phyloP scores from a whole-genome alignment of 129 eudicot species.

The Erigeron canadensis region DNA sequence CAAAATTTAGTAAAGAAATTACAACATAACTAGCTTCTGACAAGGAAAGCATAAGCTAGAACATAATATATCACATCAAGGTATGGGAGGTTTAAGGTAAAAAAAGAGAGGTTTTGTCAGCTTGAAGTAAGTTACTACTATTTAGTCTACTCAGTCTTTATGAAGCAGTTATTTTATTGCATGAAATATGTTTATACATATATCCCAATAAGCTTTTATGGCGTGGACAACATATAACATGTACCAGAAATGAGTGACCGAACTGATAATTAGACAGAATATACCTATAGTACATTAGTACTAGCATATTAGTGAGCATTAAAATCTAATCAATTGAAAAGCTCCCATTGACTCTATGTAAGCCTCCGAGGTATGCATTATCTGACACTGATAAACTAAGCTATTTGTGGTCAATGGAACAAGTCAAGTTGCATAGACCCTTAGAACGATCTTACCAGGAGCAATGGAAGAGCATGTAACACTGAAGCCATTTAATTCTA shows the following conservation, averaged over 20 bases:
- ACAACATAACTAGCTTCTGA: not conserved
- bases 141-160: not conserved
- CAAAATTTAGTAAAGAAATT: not conserved
- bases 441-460: no score
- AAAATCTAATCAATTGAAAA: no score
- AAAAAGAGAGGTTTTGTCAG: not conserved
- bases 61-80: slow-evolving; percentile 6
- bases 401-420: no score
- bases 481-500: no score
- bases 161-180: slow-evolving; percentile 8
- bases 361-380: no score
- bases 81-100: slow-evolving; percentile 1
- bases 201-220: slow-evolving; percentile 12
- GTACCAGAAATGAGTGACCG: not conserved
- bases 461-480: no score
- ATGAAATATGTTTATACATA: not conserved
- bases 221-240: not conserved
- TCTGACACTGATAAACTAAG: no score
- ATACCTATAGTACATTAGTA: not conserved
- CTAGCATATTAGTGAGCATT: no score
- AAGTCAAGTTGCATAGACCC: no score
- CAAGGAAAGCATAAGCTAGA: slow-evolving; percentile 8
- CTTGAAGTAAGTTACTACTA: slow-evolving; percentile 9
- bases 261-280: not conserved
- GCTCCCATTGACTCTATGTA: no score